Percentiles rank a stretch among this genome's conserved stretches.
Conservation (phyloP, 768 basidiomycete genomes). For the Strobilomyces echinocephalus region DNA sequence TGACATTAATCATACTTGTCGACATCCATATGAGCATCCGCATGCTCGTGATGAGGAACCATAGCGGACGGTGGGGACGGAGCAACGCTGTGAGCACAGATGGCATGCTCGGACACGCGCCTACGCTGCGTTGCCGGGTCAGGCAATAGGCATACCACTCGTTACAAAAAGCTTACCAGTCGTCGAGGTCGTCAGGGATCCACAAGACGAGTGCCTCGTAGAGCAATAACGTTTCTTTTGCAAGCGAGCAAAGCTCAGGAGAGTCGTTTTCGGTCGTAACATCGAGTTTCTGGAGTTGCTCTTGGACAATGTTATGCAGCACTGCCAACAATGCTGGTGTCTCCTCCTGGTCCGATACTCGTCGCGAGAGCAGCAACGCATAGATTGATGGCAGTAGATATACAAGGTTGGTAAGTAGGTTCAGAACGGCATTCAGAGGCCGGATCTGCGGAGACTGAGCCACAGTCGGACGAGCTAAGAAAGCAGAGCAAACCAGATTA, state of each 20-base stretch:
- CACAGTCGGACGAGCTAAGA: background rate
- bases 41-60: conserved; percentile 45
- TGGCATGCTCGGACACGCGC: conserved; percentile 34
- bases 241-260: conserved; percentile 30
- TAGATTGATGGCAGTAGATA: conserved; percentile 48
- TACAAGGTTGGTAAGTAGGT: conserved; percentile 45
- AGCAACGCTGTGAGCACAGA: conserved; percentile 47
- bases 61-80: conserved; percentile 44
- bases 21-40: conserved; percentile 53
- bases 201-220: conserved; percentile 53
- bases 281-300: conserved; percentile 35
- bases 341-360: conserved; percentile 21
- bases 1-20: conserved; percentile 31
- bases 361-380: conserved; percentile 32
- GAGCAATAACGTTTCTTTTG: conserved; percentile 40
- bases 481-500: conserved; percentile 37
- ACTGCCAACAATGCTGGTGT: conserved; percentile 35
- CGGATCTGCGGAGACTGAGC: conserved; percentile 34
- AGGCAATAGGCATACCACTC: background rate
- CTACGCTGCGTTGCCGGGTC: conserved; percentile 30
- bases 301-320: conserved; percentile 39
- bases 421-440: conserved; percentile 47
- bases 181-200: conserved; percentile 38
- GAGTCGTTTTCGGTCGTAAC: conserved; percentile 24
- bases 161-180: conserved; percentile 25